A percentile compares a stretch with the other conserved stretches of the same genome.
These are phyloP conservation scores for Coprinopsis strossmayeri DNA, from an alignment of 768 basidiomycete genomes.

Conservation along the genomic window DNA sequence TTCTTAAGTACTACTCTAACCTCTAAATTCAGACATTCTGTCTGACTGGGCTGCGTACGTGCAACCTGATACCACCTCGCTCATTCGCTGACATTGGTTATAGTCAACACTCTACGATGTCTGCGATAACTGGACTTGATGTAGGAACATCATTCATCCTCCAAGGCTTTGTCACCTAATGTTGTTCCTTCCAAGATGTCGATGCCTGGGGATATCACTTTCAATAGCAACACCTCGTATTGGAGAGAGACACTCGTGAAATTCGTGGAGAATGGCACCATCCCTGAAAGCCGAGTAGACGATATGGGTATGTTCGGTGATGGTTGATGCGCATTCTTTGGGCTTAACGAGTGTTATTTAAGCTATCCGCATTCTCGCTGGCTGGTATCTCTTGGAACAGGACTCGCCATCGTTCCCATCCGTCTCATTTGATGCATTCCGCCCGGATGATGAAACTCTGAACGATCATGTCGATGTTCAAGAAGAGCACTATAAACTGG, in stretches of 20 bases:
- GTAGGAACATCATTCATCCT: conserved; percentile 28
- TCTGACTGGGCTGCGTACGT: conserved; percentile 66
- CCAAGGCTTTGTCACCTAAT: background rate
- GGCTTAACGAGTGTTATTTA: conserved; percentile 10
- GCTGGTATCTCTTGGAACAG: conserved; percentile 63
- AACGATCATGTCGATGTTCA: conserved; percentile 66
- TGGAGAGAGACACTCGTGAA: conserved; percentile 63
- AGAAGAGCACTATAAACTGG: conserved; percentile 57
- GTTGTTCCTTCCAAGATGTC: conserved; percentile 51
- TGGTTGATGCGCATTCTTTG: no score
- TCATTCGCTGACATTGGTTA: background rate
- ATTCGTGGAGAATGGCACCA: conserved; percentile 66
- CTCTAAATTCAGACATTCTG: conserved; percentile 43
- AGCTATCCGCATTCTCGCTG: conserved; percentile 71
- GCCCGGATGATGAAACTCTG: conserved; percentile 40
- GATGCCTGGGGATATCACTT: conserved; percentile 58
- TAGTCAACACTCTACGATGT: conserved; percentile 43
- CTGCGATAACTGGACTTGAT: conserved; percentile 56
- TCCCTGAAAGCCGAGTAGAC: conserved; percentile 56
- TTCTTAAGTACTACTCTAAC: background rate
- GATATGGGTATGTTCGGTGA: conserved; percentile 73
- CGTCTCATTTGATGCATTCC: conserved; percentile 69
- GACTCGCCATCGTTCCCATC: conserved; percentile 53
- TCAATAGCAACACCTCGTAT: conserved; percentile 43
- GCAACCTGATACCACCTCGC: background rate